A percentile compares a stretch with the other conserved stretches of the same genome.
These are phyloP conservation scores for Leavenworthia alabamica DNA, from an alignment of 345 rosid genomes.

Conservation along the genomic window DNA sequence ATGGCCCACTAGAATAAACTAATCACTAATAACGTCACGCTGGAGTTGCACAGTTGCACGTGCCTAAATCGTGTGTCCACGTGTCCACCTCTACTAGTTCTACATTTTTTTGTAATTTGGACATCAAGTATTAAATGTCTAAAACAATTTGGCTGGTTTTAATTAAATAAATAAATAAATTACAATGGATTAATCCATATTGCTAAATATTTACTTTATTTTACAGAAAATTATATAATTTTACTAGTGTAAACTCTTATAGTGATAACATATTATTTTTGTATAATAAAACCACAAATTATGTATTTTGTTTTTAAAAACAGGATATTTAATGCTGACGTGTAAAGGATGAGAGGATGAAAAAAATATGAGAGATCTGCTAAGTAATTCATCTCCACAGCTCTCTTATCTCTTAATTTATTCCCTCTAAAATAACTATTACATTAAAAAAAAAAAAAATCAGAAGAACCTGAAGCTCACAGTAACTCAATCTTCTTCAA, in stretches of 20 bases:
- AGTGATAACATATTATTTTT: too few species aligned
- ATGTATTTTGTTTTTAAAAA: not conserved
- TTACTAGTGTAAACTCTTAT: not conserved
- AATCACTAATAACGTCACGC: not conserved
- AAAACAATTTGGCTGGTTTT: not conserved
- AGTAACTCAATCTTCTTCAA: constrained; percentile 11
- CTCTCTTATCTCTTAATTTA: constrained; percentile 20
- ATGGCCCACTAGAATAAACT: not conserved
- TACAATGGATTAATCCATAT: not conserved
- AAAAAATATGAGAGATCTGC: constrained; percentile 15
- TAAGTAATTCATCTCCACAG: constrained; percentile 62
- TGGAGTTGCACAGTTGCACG: constrained; percentile 1
- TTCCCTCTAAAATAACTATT: constrained; percentile 41
- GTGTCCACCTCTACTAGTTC: not conserved
- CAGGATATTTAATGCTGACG: constrained; percentile 30
- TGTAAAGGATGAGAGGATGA: constrained; percentile 21
- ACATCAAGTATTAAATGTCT: not conserved
- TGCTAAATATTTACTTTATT: not conserved
- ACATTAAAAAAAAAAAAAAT: not conserved
- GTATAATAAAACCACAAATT: not conserved
- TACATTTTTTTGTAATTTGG: not conserved
- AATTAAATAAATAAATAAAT: not conserved
- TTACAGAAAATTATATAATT: not conserved
- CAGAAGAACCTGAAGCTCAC: constrained; percentile 17
- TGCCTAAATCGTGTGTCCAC: constrained; percentile 4